Evolutionary conservation across 1,139 yeast genomes (phyloP), one percentile per base, ranked within the genome.

Genomic region (Saccharomyces hybrid): DNA sequence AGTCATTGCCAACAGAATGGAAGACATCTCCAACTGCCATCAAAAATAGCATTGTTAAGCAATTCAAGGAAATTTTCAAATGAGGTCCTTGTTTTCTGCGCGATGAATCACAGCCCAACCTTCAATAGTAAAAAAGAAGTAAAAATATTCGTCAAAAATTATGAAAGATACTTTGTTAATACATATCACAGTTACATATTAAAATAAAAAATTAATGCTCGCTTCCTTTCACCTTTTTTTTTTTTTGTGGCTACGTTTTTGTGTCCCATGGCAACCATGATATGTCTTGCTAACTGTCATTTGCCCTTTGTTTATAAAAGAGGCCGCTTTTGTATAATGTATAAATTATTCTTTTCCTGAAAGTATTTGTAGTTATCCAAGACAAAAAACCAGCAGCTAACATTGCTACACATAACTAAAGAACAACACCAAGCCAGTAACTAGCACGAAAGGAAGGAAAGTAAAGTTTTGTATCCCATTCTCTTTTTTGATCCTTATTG

Each of bases 1-100:
- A 72, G 23, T 63, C 70, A 13, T 72, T 80, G 23, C 78, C 78
- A 56, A 54, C 64, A 3, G 82, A 80, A 51, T 82, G 86, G 85
- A 76, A 73, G 52, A 78, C 87, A 2, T 74, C 84, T 54, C 66
- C 68, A 5, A 59, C 61, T 23, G 53, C 62, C 6, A 67, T 72
- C 6, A 66, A 64, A 51, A 54, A 65, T 6, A 62, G 70, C 46
- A 63, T 72, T 50, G 72, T 64, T 2, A 56, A 59, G 9, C 60
- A 65, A 34, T 67, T 61, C 54, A 68, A 63, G 50, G 51, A 57
- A 6, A 55, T 58, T 4, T 60, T 62, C 31, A 29, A 52, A 51
- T 31, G 25, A 38, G 25, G 23, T 6, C 25, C 23, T 8, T 9
- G 5, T 13, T 16, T 16, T 14, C 20, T 8, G 20, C 20, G 11